phyloP scores from a whole-genome alignment of 352 stramenopile species.

The Albugo candida region DNA sequence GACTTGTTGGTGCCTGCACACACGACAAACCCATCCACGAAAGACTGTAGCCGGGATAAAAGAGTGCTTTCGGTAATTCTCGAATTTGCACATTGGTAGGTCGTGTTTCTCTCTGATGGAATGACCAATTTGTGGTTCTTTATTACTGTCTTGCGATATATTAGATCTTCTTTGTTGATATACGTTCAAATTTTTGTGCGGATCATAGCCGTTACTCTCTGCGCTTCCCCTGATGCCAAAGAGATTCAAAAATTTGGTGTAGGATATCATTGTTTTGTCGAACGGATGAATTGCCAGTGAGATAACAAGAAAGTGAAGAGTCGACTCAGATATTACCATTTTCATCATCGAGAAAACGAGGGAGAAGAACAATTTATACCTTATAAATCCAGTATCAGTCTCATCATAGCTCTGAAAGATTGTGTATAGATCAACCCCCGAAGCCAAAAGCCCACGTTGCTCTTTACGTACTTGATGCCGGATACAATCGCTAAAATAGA shows the following conservation, averaged over 20 bases:
- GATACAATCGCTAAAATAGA: slow-evolving; percentile 33
- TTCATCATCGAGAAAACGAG: too few species aligned
- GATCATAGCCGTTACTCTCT: background rate
- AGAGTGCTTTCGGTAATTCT: too few species aligned
- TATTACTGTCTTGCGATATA: too few species aligned
- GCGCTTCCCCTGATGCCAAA: slow-evolving; percentile 19
- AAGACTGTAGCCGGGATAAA: background rate
- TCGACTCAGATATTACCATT: slow-evolving; percentile 12
- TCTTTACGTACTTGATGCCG: slow-evolving; percentile 14
- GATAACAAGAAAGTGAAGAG: slow-evolving; percentile 30
- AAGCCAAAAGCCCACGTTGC: slow-evolving; percentile 13
- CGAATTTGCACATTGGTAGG: too few species aligned
- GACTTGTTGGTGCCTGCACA: slow-evolving; percentile 45
- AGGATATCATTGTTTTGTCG: slow-evolving; percentile 30
- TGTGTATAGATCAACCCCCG: slow-evolving; percentile 15
- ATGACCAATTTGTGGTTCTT: too few species aligned
- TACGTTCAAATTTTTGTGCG: too few species aligned
- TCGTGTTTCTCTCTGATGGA: too few species aligned
- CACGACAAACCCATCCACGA: slow-evolving; percentile 36
- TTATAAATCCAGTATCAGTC: slow-evolving; percentile 18
- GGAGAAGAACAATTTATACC: too few species aligned
- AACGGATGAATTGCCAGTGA: slow-evolving; percentile 11
- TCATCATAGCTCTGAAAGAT: slow-evolving; percentile 26
- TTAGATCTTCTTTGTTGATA: too few species aligned
- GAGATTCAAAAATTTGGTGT: slow-evolving; percentile 20